phyloP scores from a whole-genome alignment of 2,329 filamentous ascomycete genomes.

The Ramichloridium luteum region DNA sequence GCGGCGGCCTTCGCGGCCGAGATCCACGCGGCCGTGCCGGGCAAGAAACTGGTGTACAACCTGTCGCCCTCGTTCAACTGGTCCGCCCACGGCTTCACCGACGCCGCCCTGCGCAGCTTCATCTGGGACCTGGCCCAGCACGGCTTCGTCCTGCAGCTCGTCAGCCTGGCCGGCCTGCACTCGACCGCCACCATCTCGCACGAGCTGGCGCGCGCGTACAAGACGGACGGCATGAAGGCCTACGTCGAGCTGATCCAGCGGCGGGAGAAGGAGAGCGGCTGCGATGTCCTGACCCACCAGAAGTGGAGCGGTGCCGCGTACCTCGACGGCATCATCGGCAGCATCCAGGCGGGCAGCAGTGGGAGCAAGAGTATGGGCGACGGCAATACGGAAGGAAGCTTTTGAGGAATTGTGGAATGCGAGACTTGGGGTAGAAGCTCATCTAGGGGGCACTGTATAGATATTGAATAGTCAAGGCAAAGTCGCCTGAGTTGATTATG shows the following conservation, averaged over 20 bases:
- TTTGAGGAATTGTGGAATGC: too few species aligned
- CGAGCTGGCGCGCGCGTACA: slow-evolving; percentile 72
- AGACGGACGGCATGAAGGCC: slow-evolving; percentile 85
- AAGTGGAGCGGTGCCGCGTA: slow-evolving; percentile 68
- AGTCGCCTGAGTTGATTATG: too few species aligned
- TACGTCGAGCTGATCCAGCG: slow-evolving; percentile 91
- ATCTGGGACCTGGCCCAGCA: slow-evolving; percentile 93
- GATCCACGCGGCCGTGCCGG: slow-evolving; percentile 57
- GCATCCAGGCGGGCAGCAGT: slow-evolving; percentile 83
- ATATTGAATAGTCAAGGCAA: too few species aligned
- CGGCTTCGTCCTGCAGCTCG: slow-evolving; percentile 57
- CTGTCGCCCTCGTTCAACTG: slow-evolving; percentile 96
- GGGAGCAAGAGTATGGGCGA: slow-evolving; percentile 89
- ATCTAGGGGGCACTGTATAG: too few species aligned
- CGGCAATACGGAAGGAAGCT: slow-evolving; percentile 66
- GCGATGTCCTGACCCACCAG: slow-evolving; percentile 90
- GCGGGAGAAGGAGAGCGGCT: slow-evolving; percentile 78
- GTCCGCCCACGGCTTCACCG: slow-evolving; percentile 86
- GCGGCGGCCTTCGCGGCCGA: slow-evolving; percentile 62
- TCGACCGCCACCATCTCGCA: slow-evolving; percentile 51
- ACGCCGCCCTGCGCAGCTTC: slow-evolving; percentile 69
- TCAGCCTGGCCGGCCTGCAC: slow-evolving; percentile 53
- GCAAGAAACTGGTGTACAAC: slow-evolving; percentile 92
- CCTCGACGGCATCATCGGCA: slow-evolving; percentile 79
- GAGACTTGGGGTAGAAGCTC: too few species aligned